Base-by-base conservation (phyloP, 2,329 filamentous ascomycete species). In the Neoscytalidium dimidiatum region DNA sequence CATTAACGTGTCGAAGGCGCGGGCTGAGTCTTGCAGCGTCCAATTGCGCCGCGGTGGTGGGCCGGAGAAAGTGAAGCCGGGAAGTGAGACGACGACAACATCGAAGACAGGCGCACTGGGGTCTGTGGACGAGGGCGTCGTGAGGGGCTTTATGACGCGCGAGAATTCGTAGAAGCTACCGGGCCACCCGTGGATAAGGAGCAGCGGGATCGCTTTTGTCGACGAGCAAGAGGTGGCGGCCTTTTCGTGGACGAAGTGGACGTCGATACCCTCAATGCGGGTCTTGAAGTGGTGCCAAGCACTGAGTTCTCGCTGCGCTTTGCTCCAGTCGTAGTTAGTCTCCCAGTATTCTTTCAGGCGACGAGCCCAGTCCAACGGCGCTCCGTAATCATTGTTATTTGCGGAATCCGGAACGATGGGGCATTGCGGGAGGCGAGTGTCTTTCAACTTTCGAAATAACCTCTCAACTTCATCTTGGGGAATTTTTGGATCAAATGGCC, bases 1-100 rank as follows among this genome's bases (percentile, higher is more conserved):
- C 78, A 81, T 79, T 3, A 81, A 69, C 4, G 67, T 71, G 62
- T 81, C 69, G 52, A 79, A 78, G 9, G 79, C 49, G 0, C 74
- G 71, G 6, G 78, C 75, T 1, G 74, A 78, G 62, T 81, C 76
- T 29, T 73, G 70, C 14, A 77, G 67, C 3, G 71, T 77, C 77
- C 78, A 80, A 3, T 71, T 72, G 3, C 65, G 46, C 3, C 57
- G 67, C 1, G 71, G 71, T 6, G 78, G 73, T 4, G 71, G 67
- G 5, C 69, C 68, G 1, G 75, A 82, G 75, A 86, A 83, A 69
- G 83, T 79, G 66, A 80, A 85, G 52, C 84, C 83, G 0, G 86
- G 86, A 1, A 89, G 74, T 6, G 83, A 86, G 0, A 86, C 86
- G 0, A 85, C 85, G 0, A 89, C 82, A 11, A 87, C 77, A 66